Evolutionary conservation across 2,329 filamentous ascomycete species (phyloP).

Genomic region (Aspergillus sclerotialis): DNA sequence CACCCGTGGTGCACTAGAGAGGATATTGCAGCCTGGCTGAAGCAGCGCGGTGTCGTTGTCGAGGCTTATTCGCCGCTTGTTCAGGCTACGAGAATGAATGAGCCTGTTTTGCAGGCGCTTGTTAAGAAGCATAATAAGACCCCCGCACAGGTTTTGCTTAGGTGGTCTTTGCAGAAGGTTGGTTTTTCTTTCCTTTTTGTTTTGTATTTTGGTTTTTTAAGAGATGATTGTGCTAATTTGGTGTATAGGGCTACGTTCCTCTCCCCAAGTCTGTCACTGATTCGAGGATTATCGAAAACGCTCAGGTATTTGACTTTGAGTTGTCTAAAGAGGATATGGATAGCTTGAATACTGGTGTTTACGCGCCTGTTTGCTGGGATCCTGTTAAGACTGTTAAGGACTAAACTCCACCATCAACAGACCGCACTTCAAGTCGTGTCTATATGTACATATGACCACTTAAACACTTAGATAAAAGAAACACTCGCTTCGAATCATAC

Average conservation of each 20-base stretch:
- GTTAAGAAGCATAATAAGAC: slow-evolving; percentile 53
- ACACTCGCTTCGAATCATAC: too few species aligned
- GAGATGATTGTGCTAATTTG: neutral
- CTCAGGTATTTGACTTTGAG: slow-evolving; percentile 54
- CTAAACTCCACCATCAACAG: neutral
- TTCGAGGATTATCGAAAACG: slow-evolving; percentile 55
- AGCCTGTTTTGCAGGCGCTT: slow-evolving; percentile 46
- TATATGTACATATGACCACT: too few species aligned
- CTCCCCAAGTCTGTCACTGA: slow-evolving; percentile 58
- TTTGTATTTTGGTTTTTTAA: too few species aligned
- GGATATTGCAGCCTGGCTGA: slow-evolving; percentile 74
- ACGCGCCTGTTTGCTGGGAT: slow-evolving; percentile 55
- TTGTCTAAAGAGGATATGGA: slow-evolving; percentile 54
- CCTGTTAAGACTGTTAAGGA: slow-evolving; percentile 27
- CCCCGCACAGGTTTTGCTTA: slow-evolving; percentile 50
- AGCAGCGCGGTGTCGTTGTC: slow-evolving; percentile 54
- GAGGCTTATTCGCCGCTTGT: slow-evolving; percentile 49
- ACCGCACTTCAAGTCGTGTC: too few species aligned
- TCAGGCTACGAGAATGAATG: slow-evolving; percentile 42
- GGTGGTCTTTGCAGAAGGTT: slow-evolving; percentile 57
- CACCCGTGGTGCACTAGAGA: slow-evolving; percentile 80
- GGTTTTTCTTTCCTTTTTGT: too few species aligned
- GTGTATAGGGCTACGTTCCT: slow-evolving; percentile 50
- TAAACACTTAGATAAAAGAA: too few species aligned
- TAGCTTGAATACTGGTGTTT: slow-evolving; percentile 46